phyloP scores from a whole-genome alignment of 257 asterid species.

The Gentiana macrophylla region DNA sequence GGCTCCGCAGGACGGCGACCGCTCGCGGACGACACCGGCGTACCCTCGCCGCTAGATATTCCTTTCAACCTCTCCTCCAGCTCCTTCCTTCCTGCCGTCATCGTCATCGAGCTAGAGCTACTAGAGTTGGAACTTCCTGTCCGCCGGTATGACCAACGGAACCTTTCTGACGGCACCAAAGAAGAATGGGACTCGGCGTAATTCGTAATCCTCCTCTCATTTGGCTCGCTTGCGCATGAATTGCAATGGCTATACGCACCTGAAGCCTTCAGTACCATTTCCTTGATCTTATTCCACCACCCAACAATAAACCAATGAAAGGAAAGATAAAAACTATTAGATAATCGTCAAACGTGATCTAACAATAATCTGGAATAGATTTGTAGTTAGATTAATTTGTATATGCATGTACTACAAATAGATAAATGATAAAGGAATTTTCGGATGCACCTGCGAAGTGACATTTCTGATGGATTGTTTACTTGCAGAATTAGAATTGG shows the following conservation, averaged over 20 bases:
- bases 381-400: too few species aligned
- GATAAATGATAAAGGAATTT: neutral
- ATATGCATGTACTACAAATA: neutral
- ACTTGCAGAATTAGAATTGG: conserved; percentile 26
- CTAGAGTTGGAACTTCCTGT: conserved; percentile 74
- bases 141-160: conserved; percentile 77
- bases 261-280: conserved; percentile 93
- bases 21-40: conserved; percentile 69
- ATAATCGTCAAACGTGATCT: neutral
- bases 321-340: neutral
- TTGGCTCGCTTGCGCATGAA: conserved; percentile 57
- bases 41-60: conserved; percentile 82
- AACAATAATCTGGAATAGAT: neutral
- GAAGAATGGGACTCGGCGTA: conserved; percentile 34
- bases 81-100: conserved; percentile 73
- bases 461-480: conserved; percentile 56
- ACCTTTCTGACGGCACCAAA: conserved; percentile 43
- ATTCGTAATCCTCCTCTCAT: conserved; percentile 24
- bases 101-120: neutral
- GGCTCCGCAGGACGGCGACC: conserved; percentile 61
- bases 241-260: conserved; percentile 82
- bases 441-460: conserved; percentile 58
- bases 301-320: neutral
- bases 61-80: conserved; percentile 85
- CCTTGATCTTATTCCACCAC: conserved; percentile 49